Evolutionary conservation across 2,329 filamentous ascomycete genomes (phyloP), one percentile per base, ranked within the genome.

Genomic region (Fusarium xylarioides): DNA sequence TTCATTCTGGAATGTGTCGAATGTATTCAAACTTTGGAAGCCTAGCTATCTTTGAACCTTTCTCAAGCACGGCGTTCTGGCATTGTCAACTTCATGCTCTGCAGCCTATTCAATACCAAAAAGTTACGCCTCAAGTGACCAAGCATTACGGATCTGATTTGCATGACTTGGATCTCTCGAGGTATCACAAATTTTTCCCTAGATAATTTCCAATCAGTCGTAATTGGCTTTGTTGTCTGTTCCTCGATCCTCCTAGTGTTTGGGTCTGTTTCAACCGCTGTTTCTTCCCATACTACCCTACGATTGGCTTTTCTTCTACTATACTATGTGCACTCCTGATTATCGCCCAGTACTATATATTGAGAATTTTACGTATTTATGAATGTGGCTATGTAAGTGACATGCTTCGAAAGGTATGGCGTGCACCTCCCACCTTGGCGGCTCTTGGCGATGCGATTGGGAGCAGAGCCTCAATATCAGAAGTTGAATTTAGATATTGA

Each of bases 391-490:
- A 7, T 11, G 30, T 23, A 12, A 23, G 16, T 19, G 28, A 34
- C 21, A 23, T 28, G 28, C 16, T 34, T 34, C 8, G 21, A 23
- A 14, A 34, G 21, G 30, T 23, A 10, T 23, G 47, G 47, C 28
- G 47, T 23, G 16, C 38, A 58, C 18, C 44, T 52, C 64, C 64
- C 66, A 64, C 49, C 64, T 68, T 68, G 56, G 62, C 62, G 40
- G 7, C 9, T 9, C 64, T 68, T 67, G 64, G 66, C 64, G 38
- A 42, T 42, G 8, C 11, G 21, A n/a, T 35, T 23, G 19, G 3
- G 1, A 44, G 49, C 64, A 68, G 66, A 68, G 66, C 66, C 66
- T 63, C 66, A 63, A 21, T 23, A 35, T 19, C 21, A 30, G 14
- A 28, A 19, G 35, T 11, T 11, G 12, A 23, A 40, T n/a, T 46